Evolutionary conservation across 1,284 basidiomycete genomes (phyloP), one percentile per base, ranked within the genome.

Genomic region (Leccinum fallax): DNA sequence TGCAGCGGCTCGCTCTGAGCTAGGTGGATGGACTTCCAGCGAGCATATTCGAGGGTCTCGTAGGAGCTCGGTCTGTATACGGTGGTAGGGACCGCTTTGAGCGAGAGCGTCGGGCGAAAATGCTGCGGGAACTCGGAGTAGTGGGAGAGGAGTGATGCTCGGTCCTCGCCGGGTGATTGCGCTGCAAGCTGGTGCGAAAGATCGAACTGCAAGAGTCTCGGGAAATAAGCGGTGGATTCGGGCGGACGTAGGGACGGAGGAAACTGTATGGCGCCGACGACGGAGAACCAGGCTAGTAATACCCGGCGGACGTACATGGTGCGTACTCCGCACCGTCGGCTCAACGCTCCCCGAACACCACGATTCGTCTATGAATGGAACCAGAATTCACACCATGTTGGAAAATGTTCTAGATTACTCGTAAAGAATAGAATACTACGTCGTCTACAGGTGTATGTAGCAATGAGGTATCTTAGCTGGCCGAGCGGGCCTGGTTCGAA

Each of bases 51-150:
- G 15, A 86, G 75, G 4, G 77, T 80, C 15, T 78, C 77, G 15
- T 79, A 71, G 7, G 87, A 87, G 16, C 78, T 76, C 5, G 89
- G 90, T 30, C 83, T 82, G 67, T 84, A 87, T 5, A 92, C 80
- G 0, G 80, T 82, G 2, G 83, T 88, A 15, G 84, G 83, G 19
- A 79, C 76, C 2, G 86, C 77, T 66, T 79, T 81, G 7, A 90
- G 65, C 4, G 77, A 74, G 32, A 73, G 57, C 0, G 74, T 69
- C 6, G 69, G 66, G 19, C 38, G n/a, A 11, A 55, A 40, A 10
- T 58, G 52, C 1, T 59, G 63, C 26, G 66, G 56, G 38, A 66
- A 55, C 19, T 38, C 36, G 8, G 55, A 61, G 52, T 55, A 32
- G 48, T 58, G 24, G 54, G 58, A 57, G 36, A 71, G 5, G 32